Base-by-base conservation (phyloP, 2,329 filamentous ascomycete genomes). In the Beauveria sp. region DNA sequence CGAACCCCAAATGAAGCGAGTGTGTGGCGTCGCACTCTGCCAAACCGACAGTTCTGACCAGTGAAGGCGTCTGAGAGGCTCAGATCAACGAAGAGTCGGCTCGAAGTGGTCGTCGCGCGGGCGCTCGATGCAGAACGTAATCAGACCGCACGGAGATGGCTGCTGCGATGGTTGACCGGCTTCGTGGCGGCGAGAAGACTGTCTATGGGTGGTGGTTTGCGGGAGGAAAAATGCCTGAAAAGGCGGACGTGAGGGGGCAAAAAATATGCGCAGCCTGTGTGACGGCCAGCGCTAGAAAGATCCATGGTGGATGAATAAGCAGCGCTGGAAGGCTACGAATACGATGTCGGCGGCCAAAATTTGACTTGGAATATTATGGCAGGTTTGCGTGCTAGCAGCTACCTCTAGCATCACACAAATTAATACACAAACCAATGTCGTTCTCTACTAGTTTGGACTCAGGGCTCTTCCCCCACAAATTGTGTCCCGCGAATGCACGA, bases 51-150 rank as follows among this genome's bases (percentile, higher is more conserved):
- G 72, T 73, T 76, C 73, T 72, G 70, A 78, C 84, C 83, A 86
- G 78, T 84, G 68, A 86, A 86, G 84, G 84, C 78, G 79, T 86
- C 84, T 79, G 78, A 73, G 70, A 67, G 66, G 64, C 67, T 67
- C 72, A 74, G 71, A 74, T 68, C 72, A 72, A 64, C 65, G 71
- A 74, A 71, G 64, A 71, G 71, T 74, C 72, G 72, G 72, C 70
- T 68, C 64, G 68, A 72, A 73, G 69, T 67, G 67, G 67, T 69
- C 63, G 67, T 63, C 66, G 65, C 66, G 57, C 28, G 52, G 46
- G 58, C 62, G 62, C 62, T 63, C 57, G 59, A 64, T 68, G 67
- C 66, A 65, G 60, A 51, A 51, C 45, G 50, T 34, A 26, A 20
- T 62, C 47, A 34, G n/a, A 54, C 20, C 18, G 47, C 53, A 51